Percentiles rank a stretch among this genome's conserved stretches.
Evolutionary conservation across 768 basidiomycete species (phyloP).

Genomic region (Baorangia bicolor): DNA sequence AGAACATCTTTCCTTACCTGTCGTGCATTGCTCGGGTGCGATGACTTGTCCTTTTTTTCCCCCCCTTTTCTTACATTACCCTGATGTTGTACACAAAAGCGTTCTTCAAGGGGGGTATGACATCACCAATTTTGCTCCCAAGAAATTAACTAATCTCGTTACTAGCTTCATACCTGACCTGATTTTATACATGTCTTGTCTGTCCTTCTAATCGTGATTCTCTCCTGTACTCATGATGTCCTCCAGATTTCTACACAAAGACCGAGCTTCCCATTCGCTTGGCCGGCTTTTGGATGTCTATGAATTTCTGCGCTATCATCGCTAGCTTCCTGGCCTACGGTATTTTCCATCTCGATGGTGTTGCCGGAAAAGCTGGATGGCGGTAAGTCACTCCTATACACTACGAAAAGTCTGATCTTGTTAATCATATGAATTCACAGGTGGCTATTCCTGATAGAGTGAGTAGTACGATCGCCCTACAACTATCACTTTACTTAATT

Average conservation of each 20-base stretch:
- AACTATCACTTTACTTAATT: neutral
- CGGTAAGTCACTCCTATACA: conserved; percentile 28
- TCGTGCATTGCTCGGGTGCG: conserved; percentile 48
- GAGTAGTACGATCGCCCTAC: conserved; percentile 4
- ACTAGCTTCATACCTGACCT: conserved; percentile 56
- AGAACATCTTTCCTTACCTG: conserved; percentile 47
- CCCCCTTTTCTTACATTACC: neutral
- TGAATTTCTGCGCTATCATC: conserved; percentile 52
- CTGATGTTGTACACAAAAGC: conserved; percentile 16
- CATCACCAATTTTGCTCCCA: neutral
- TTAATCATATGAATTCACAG: conserved; percentile 13
- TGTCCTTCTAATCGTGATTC: conserved; percentile 12
- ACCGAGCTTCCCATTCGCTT: conserved; percentile 52
- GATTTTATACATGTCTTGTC: conserved; percentile 61
- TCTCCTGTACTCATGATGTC: neutral
- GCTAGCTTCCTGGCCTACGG: conserved; percentile 66
- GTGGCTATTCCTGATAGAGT: conserved; percentile 39
- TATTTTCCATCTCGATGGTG: conserved; percentile 38
- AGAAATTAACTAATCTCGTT: neutral
- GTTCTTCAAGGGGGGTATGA: conserved; percentile 48
- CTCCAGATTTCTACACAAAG: conserved; percentile 52
- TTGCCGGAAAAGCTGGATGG: conserved; percentile 16
- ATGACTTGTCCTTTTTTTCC: neutral
- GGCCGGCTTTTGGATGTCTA: conserved; percentile 67
- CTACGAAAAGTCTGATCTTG: neutral